Evolutionary conservation across 768 basidiomycete genomes (phyloP), one percentile per base, ranked within the genome.

Genomic region (Cystobasidiopsis lactophilus): DNA sequence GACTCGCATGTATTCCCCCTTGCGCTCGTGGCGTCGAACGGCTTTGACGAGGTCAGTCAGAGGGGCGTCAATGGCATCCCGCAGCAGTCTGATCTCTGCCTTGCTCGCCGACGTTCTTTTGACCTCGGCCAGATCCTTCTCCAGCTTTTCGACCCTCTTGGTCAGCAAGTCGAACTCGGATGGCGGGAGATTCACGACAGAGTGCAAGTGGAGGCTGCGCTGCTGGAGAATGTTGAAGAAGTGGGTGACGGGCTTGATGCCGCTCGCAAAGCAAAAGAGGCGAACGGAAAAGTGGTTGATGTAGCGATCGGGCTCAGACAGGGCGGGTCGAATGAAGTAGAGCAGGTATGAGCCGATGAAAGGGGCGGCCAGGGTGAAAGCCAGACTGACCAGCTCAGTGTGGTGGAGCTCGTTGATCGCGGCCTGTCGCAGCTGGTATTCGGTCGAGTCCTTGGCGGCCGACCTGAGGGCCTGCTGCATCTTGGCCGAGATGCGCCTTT

Each of bases 281-380:
- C 58, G 51, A 50, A 65, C 57, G 51, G 55, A 44, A 40, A 53
- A 57, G 27, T 43, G 44, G 52, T 62, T 65, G 59, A 65, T 59
- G 57, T 59, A 65, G 19, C 62, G 38, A 3, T 64, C 64, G 5
- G 60, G 59, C 14, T 63, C 60, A 37, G 52, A 53, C 9, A 63
- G 50, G 29, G 58, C 35, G 11, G 50, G 44, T 19, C 50, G 30
- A 1, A 59, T 50, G 57, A 51, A 51, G 51, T 59, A 40, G 26
- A 61, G 51, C 16, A 23, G 23, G 13, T 54, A 52, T 7, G 52
- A 45, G 19, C 60, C 64, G 9, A 59, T 10, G 33, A 53, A 27
- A 0, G 63, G 64, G 1, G 61, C 60, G 45, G 57, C 18, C 27
- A 59, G 27, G 11, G 62, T 61, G 29, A 59, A 40, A 37, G 35